Percentiles rank a stretch among this genome's conserved stretches.
These are phyloP conservation scores for Alternaria novae-zelandiae DNA, from an alignment of 2,329 filamentous ascomycete genomes.

Conservation along the genomic window DNA sequence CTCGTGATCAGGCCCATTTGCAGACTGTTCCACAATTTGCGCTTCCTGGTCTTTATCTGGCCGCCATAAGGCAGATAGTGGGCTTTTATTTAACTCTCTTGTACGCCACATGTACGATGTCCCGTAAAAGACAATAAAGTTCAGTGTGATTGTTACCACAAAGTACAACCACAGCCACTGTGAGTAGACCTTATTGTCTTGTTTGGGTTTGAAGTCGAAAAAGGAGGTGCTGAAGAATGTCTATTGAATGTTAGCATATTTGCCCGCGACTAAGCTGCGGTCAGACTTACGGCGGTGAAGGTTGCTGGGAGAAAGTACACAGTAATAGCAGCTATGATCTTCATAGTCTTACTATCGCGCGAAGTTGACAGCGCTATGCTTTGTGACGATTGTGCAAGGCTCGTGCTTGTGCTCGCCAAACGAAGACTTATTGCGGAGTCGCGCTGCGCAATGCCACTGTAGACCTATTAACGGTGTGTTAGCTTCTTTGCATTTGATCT, in stretches of 20 bases:
- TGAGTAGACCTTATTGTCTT: conserved; percentile 17
- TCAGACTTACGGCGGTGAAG: conserved; percentile 30
- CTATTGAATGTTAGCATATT: neutral
- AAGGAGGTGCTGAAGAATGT: conserved; percentile 32
- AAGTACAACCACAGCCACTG: conserved; percentile 31
- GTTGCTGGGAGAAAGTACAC: conserved; percentile 36
- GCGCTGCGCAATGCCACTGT: conserved; percentile 29
- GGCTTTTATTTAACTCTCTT: too few species aligned
- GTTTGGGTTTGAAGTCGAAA: conserved; percentile 21
- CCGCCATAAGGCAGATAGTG: too few species aligned
- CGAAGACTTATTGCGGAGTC: conserved; percentile 18
- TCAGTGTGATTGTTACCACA: conserved; percentile 18
- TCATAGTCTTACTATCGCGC: conserved; percentile 28
- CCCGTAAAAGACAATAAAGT: conserved; percentile 7
- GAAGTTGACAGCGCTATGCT: conserved; percentile 17
- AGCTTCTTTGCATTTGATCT: too few species aligned
- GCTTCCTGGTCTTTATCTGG: too few species aligned
- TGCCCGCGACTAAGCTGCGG: too few species aligned
- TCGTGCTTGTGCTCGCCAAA: conserved; percentile 4
- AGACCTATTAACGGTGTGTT: conserved; percentile 1
- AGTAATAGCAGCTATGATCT: conserved; percentile 29
- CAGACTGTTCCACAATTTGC: too few species aligned
- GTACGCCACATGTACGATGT: conserved; percentile 22
- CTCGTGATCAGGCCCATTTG: too few species aligned
- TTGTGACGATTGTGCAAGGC: conserved; percentile 22